Evolutionary conservation across 2,329 filamentous ascomycete genomes (phyloP), one percentile per base, ranked within the genome.

Genomic region (Allantophomopsis lycopodina): DNA sequence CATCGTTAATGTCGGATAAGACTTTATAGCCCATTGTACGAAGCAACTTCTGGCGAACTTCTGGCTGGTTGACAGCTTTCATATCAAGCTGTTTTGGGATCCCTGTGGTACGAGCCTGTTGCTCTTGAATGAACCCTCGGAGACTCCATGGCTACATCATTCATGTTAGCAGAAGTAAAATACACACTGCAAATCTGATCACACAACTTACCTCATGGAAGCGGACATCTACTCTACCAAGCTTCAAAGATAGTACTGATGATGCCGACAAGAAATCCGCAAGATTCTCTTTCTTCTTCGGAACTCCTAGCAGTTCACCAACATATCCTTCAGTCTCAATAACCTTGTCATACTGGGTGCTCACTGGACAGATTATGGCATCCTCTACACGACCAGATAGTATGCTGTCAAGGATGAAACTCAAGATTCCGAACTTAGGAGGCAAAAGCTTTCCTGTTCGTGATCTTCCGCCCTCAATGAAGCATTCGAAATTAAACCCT

Each of bases 251-350:
- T 5, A 98, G 64, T 2, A 98, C 80, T 0, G 85, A 94, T 0
- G 87, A 93, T 3, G 20, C 85, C 76, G 1, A 81, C 82, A 98
- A 62, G 50, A 98, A 94, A 52, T 93, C 85, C 28, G 79, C 74
- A 31, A 98, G 64, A 45, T 94, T 95, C 55, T 98, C 91, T 56
- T 94, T 94, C 53, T 85, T 85, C 60, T 98, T 98, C 0, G 91
- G 91, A 45, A 93, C 80, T 3, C 91, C 91, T 1, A 98, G 71
- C 2, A 98, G 72, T 58, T 98, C 91, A 28, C 79, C 91, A 35
- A 96, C 89, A 54, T 98, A 98, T 5, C 87, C 91, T 59, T 94
- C 87, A 1, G 93, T 94, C 59, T 98, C 91, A 43, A 98, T 93
- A 41, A 98, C 91, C 56, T 96, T 98, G 66, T 98, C 91, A 55